phyloP scores from a whole-genome alignment of 2,329 filamentous ascomycete species.

The Sporothrix brunneoviolacea region DNA sequence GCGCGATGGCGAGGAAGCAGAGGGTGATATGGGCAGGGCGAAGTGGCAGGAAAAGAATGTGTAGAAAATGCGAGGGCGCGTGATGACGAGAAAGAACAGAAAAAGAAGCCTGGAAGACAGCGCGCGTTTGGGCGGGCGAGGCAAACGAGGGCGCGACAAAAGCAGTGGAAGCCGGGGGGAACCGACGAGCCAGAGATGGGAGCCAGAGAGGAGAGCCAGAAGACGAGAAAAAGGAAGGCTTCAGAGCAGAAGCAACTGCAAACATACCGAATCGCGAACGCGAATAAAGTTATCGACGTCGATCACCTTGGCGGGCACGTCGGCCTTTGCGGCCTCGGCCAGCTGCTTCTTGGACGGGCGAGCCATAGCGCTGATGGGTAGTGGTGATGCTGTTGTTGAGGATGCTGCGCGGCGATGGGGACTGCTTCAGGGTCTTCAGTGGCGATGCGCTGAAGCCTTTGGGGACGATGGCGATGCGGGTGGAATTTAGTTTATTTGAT shows the following conservation, averaged over 20 bases:
- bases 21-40: too few relatives aligned
- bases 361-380: slow-evolving; percentile 18
- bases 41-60: too few relatives aligned
- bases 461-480: slow-evolving; percentile 11
- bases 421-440: slow-evolving; percentile 9
- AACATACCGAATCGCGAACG: slow-evolving; percentile 73
- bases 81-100: too few relatives aligned
- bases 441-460: slow-evolving; percentile 16
- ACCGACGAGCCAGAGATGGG: too few relatives aligned
- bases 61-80: too few relatives aligned
- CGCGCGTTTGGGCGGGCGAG: too few relatives aligned
- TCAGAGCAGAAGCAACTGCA: slow-evolving; percentile 15
- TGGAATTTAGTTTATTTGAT: slow-evolving; percentile 13
- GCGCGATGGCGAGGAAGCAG: too few relatives aligned
- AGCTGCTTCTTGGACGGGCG: slow-evolving; percentile 23
- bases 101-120: too few relatives aligned
- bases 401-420: neutral
- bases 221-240: slow-evolving; percentile 7
- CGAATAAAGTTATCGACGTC: slow-evolving; percentile 71
- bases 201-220: slow-evolving; percentile 6
- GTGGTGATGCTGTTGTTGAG: slow-evolving; percentile 11
- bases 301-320: slow-evolving; percentile 41
- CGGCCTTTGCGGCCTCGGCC: slow-evolving; percentile 24
- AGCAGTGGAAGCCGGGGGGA: too few relatives aligned
- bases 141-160: too few relatives aligned